Percentiles rank a stretch among this genome's conserved stretches.
These are phyloP conservation scores for Massariosphaeria phaeospora DNA, from an alignment of 495 filamentous ascomycete genomes.

Conservation along the genomic window DNA sequence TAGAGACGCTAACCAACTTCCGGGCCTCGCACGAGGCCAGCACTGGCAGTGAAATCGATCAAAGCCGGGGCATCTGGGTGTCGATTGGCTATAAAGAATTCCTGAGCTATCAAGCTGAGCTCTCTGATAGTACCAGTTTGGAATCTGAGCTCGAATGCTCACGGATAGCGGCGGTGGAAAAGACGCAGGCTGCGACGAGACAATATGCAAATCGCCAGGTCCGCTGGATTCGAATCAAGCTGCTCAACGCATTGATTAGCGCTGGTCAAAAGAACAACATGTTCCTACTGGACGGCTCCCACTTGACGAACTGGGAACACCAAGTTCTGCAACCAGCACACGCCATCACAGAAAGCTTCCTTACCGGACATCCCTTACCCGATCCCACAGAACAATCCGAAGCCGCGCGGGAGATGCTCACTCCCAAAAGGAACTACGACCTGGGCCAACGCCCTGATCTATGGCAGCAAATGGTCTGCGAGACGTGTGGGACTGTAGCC, in stretches of 20 bases:
- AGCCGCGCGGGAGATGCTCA: slow-evolving; percentile 52
- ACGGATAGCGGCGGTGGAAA: slow-evolving; percentile 47
- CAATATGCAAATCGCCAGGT: slow-evolving; percentile 83
- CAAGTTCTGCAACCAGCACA: slow-evolving; percentile 61
- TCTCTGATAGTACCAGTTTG: slow-evolving; percentile 39
- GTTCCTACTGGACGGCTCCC: slow-evolving; percentile 71
- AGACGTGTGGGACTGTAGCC: slow-evolving; percentile 64
- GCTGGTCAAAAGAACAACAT: slow-evolving; percentile 50
- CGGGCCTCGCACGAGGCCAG: slow-evolving; percentile 46
- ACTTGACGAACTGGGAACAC: slow-evolving; percentile 52
- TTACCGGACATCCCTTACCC: slow-evolving; percentile 53
- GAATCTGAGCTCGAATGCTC: slow-evolving; percentile 45
- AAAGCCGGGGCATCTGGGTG: slow-evolving; percentile 81
- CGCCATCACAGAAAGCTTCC: slow-evolving; percentile 55
- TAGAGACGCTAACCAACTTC: slow-evolving; percentile 47
- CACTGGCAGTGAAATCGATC: slow-evolving; percentile 56
- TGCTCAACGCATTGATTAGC: slow-evolving; percentile 59
- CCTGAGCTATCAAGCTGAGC: slow-evolving; percentile 58
- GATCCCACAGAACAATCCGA: slow-evolving; percentile 59
- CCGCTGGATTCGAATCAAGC: slow-evolving; percentile 79
- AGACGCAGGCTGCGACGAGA: slow-evolving; percentile 70
- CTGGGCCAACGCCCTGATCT: slow-evolving; percentile 44
- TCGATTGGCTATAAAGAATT: slow-evolving; percentile 96
- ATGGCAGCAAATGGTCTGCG: slow-evolving; percentile 56
- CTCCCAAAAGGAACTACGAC: slow-evolving; percentile 49